Percentiles rank a stretch among this genome's conserved stretches.
Conservation (phyloP, 2,329 filamentous ascomycete species). For the Scytalidium sp. region DNA sequence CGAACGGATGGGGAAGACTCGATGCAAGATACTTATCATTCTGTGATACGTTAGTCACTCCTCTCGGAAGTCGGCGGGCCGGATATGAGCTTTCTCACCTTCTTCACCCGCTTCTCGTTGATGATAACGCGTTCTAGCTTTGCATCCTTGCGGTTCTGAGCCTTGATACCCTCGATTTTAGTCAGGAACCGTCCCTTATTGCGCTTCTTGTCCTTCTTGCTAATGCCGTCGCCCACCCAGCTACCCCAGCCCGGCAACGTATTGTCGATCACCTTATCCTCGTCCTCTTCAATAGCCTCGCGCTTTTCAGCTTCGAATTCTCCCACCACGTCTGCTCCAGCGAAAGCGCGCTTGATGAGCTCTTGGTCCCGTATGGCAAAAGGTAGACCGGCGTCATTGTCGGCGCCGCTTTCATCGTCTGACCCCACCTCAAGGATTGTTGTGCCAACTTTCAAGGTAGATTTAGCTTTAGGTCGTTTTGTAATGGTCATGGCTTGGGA, state of each 20-base stretch:
- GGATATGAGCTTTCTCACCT: no score
- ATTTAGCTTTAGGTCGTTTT: slow-evolving; percentile 21
- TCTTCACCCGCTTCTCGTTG: slow-evolving; percentile 85
- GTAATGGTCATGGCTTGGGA: slow-evolving; percentile 27
- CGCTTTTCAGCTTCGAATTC: slow-evolving; percentile 82
- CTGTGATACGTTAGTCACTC: slow-evolving; percentile 35
- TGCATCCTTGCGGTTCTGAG: slow-evolving; percentile 74
- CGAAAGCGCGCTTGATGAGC: slow-evolving; percentile 81
- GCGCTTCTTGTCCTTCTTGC: slow-evolving; percentile 62
- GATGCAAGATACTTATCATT: slow-evolving; percentile 85
- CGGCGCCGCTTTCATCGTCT: not conserved
- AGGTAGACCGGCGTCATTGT: slow-evolving; percentile 47
- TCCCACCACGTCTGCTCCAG: slow-evolving; percentile 77
- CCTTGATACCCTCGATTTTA: slow-evolving; percentile 70
- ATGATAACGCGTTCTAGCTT: slow-evolving; percentile 85
- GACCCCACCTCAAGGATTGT: slow-evolving; percentile 12
- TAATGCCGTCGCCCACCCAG: slow-evolving; percentile 84
- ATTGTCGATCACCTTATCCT: slow-evolving; percentile 76
- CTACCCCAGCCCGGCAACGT: slow-evolving; percentile 93
- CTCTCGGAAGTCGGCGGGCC: not conserved
- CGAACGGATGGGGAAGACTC: slow-evolving; percentile 84
- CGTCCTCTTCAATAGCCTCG: slow-evolving; percentile 68
- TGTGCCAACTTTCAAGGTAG: slow-evolving; percentile 20
- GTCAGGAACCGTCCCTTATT: slow-evolving; percentile 61
- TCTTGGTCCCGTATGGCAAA: slow-evolving; percentile 59